Evolutionary conservation across 2,329 filamentous ascomycete species (phyloP).

Genomic region (Penicillium sp.): DNA sequence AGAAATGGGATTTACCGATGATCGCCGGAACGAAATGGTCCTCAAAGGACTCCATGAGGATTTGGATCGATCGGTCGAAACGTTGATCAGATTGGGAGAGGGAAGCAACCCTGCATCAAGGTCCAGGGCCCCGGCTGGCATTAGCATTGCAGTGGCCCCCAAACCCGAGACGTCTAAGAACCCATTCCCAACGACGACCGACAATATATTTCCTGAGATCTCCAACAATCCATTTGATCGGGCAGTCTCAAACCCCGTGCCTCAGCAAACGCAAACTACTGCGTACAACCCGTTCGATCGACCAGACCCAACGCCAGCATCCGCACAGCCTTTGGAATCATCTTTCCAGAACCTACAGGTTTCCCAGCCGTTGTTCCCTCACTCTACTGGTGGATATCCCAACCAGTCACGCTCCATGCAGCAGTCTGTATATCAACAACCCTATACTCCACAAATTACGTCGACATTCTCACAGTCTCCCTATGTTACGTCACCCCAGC

Average conservation of each 20-base stretch:
- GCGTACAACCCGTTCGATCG: conserved; percentile 69
- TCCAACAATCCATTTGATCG: conserved; percentile 66
- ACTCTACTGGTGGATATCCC: conserved; percentile 67
- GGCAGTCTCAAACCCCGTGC: conserved; percentile 41
- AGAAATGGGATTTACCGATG: conserved; percentile 90
- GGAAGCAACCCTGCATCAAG: conserved; percentile 53
- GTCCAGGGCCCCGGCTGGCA: conserved; percentile 54
- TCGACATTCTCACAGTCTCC: conserved; percentile 36
- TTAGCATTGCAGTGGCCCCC: conserved; percentile 19
- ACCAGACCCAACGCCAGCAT: conserved; percentile 29
- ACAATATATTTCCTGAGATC: conserved; percentile 7
- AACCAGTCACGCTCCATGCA: conserved; percentile 42
- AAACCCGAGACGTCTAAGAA: conserved; percentile 43
- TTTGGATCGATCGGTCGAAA: conserved; percentile 80
- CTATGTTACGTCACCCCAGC: conserved; percentile 37
- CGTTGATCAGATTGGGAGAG: conserved; percentile 79
- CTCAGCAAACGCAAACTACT: conserved; percentile 25
- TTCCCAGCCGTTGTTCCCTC: conserved; percentile 68
- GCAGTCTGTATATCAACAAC: conserved; percentile 42
- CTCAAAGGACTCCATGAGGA: conserved; percentile 82
- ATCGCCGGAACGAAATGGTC: conserved; percentile 75
- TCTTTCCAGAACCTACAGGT: conserved; percentile 76
- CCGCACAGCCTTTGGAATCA: conserved; percentile 55
- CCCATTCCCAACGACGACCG: not conserved
- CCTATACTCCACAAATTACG: conserved; percentile 45